Conservation (phyloP, 192 early-diverging fungal species). For the Coemansia sp. region DNA sequence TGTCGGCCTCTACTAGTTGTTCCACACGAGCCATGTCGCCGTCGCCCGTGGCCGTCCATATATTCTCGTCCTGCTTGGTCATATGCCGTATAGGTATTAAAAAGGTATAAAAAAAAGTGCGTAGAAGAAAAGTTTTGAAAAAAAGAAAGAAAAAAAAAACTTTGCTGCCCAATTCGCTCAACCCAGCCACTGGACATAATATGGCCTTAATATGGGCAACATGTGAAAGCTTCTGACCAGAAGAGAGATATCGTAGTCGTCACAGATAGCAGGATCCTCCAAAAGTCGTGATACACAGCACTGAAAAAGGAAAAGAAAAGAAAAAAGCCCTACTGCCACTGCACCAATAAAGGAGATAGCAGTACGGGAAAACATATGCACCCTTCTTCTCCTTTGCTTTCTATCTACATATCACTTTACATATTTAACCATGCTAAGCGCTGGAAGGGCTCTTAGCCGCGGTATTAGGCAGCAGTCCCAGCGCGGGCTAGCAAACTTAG, state of each 20-base stretch:
- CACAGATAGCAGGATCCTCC: background rate
- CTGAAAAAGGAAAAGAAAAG: background rate
- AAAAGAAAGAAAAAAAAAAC: too few relatives aligned
- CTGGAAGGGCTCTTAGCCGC: background rate
- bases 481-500: conserved; percentile 43
- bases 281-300: background rate
- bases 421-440: background rate
- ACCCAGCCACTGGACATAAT: background rate
- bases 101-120: background rate
- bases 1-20: conserved; percentile 60
- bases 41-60: conserved; percentile 74
- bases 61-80: conserved; percentile 55
- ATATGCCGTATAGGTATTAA: conserved; percentile 1
- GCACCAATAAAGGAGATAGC: background rate
- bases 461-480: conserved; percentile 2
- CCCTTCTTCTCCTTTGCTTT: background rate
- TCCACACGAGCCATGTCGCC: conserved; percentile 66
- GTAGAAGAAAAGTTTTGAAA: background rate
- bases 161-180: background rate
- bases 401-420: background rate
- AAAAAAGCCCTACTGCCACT: background rate
- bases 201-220: background rate
- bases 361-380: background rate
- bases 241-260: too few relatives aligned
- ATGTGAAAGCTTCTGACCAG: background rate